These are phyloP conservation scores for Wilcoxina mikolae DNA, from an alignment of 495 filamentous ascomycete genomes.

Conservation along the genomic window DNA sequence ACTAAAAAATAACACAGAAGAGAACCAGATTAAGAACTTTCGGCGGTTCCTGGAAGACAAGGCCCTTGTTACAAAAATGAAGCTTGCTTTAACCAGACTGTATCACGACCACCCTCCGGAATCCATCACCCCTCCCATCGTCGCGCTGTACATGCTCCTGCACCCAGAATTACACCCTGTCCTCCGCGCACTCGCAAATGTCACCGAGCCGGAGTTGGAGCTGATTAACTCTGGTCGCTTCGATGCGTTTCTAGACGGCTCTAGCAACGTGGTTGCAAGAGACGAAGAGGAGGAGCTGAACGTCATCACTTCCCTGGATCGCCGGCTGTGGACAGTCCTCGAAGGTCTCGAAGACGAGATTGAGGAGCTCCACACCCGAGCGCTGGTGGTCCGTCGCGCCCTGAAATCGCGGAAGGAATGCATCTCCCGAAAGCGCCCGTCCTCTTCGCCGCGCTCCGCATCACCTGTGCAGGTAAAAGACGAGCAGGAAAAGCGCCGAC, in stretches of 20 bases:
- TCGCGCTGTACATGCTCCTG: constrained; percentile 75
- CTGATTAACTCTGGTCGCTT: constrained; percentile 91
- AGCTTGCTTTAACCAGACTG: constrained; percentile 17
- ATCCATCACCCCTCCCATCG: constrained; percentile 28
- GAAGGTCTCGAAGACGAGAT: constrained; percentile 91
- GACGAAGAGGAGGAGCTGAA: constrained; percentile 94
- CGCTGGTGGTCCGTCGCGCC: constrained; percentile 63
- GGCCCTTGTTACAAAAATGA: constrained; percentile 13
- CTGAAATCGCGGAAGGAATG: constrained; percentile 57
- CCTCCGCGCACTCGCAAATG: constrained; percentile 70
- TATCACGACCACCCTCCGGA: constrained; percentile 24
- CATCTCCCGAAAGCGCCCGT: constrained; percentile 44
- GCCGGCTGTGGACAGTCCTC: constrained; percentile 85
- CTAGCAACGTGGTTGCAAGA: constrained; percentile 50
- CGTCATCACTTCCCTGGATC: constrained; percentile 75
- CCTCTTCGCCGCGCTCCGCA: not conserved
- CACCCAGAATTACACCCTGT: constrained; percentile 71
- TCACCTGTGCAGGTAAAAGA: not conserved
- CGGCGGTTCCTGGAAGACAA: constrained; percentile 17
- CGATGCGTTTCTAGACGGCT: constrained; percentile 64
- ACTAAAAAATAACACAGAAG: constrained; percentile 11
- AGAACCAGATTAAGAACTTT: constrained; percentile 19
- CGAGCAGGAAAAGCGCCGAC: constrained; percentile 7
- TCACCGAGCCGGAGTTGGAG: constrained; percentile 85
- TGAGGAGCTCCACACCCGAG: constrained; percentile 73